Evolutionary conservation across 2,329 filamentous ascomycete genomes (phyloP), one percentile per base, ranked within the genome.

Genomic region (Tolypocladium pustulatum): DNA sequence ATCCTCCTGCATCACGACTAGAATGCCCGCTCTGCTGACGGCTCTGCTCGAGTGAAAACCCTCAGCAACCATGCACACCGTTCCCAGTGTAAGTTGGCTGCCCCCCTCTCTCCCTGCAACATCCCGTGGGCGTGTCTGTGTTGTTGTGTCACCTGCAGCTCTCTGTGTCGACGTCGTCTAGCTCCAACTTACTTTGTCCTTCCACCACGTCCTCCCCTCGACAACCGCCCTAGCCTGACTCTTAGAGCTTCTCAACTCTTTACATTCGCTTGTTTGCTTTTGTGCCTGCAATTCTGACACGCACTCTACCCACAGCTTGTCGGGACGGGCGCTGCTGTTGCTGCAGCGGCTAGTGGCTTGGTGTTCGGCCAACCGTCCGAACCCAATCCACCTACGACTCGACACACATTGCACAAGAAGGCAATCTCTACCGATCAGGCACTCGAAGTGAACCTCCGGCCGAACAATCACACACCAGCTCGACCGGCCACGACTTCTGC

Each of bases 251-350:
- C 53, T 37, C 30, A 30, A 22, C 30, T 4, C 49, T 34, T 32
- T 30, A 34, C 10, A 32, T n/a, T 56, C 25, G 2, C 22, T 56
- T 46, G n/a, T 49, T 46, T 40, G 34, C 17, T 34, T 41, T 38
- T n/a, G 22, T n/a, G 41, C n/a, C 30, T 49, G 5, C 55, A 8
- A 37, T 46, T 22, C 46, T 46, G 17, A 27, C 38, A n/a, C 8
- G 40, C 13, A 15, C 13, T 41, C 34, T 43, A 32, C 58, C 62
- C 57, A 55, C 66, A 85, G 82, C 81, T 85, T 66, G 79, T 84
- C 72, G 82, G 81, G 71, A 80, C 82, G 65, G 81, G 82, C 71
- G 82, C 81, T 72, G 81, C 81, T 64, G 79, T 84, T 69, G 82
- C 82, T 72, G 81, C 81, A 67, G 82, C 82, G 65, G 77, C 81